Evolutionary conservation across 352 stramenopile species (phyloP).

Genomic region (Globisporangium cystogenes): DNA sequence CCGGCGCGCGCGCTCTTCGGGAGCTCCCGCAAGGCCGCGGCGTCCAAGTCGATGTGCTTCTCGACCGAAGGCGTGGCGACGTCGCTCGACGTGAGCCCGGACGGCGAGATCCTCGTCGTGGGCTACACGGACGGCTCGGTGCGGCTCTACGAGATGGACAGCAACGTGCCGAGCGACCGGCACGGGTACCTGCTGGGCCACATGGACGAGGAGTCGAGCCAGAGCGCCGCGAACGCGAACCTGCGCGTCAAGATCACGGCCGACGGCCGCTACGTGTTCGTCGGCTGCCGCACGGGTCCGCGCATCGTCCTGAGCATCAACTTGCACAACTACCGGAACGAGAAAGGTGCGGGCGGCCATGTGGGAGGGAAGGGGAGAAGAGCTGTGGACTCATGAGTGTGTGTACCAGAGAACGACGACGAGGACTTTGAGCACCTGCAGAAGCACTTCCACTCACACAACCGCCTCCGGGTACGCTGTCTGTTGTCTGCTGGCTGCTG

Average conservation of each 20-base stretch:
- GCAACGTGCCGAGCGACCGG: slow-evolving; percentile 72
- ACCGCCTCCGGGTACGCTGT: slow-evolving; percentile 45
- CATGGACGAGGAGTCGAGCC: slow-evolving; percentile 68
- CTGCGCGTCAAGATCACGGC: slow-evolving; percentile 73
- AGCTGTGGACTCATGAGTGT: not conserved
- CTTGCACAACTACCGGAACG: slow-evolving; percentile 71
- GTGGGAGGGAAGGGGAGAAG: not conserved
- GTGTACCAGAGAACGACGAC: slow-evolving; percentile 51
- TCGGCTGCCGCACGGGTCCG: slow-evolving; percentile 57
- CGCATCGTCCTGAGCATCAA: slow-evolving; percentile 82
- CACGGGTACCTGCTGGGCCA: slow-evolving; percentile 77
- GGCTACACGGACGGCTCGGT: slow-evolving; percentile 77
- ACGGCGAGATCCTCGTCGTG: slow-evolving; percentile 79
- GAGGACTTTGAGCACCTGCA: slow-evolving; percentile 79
- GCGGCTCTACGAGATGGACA: slow-evolving; percentile 82
- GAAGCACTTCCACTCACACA: slow-evolving; percentile 62
- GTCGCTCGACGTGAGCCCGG: slow-evolving; percentile 67
- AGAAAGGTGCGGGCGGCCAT: slow-evolving; percentile 44
- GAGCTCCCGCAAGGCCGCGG: slow-evolving; percentile 25
- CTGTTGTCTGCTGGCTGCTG: no score
- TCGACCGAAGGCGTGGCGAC: slow-evolving; percentile 70
- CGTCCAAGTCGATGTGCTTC: slow-evolving; percentile 75
- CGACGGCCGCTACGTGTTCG: slow-evolving; percentile 79
- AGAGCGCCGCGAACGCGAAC: slow-evolving; percentile 38
- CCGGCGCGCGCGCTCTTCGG: slow-evolving; percentile 47